Evolutionary conservation across 2,329 filamentous ascomycete species (phyloP).

Genomic region (Phaeosphaeria sp.): DNA sequence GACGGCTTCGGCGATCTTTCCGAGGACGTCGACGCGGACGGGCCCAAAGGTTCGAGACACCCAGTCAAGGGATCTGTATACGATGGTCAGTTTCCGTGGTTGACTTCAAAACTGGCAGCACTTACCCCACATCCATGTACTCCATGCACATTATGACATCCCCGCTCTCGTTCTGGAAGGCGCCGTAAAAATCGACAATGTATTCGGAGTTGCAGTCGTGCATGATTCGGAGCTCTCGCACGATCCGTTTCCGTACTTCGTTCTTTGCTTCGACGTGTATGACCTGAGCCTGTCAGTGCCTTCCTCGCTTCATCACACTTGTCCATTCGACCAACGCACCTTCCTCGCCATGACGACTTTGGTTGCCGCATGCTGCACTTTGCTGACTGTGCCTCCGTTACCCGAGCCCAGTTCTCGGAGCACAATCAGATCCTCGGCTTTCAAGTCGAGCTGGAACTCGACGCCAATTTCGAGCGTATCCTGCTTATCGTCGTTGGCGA

Average conservation of each 20-base stretch:
- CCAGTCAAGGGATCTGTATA: slow-evolving; percentile 80
- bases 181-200: slow-evolving; percentile 97
- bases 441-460: slow-evolving; percentile 92
- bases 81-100: slow-evolving; percentile 17
- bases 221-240: slow-evolving; percentile 97
- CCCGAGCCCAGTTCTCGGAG: slow-evolving; percentile 94
- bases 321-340: slow-evolving; percentile 60
- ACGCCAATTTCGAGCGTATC: slow-evolving; percentile 93
- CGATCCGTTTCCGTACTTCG: slow-evolving; percentile 94
- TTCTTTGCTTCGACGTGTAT: slow-evolving; percentile 99
- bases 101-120: slow-evolving; percentile 20
- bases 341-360: slow-evolving; percentile 98
- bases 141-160: slow-evolving; percentile 99
- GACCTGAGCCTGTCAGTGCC: slow-evolving; percentile 64
- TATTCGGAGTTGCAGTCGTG: slow-evolving; percentile 96
- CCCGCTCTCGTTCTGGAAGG: slow-evolving; percentile 93
- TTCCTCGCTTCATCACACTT: neutral
- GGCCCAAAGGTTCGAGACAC: slow-evolving; percentile 96
- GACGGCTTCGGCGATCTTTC: slow-evolving; percentile 96
- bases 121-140: slow-evolving; percentile 98
- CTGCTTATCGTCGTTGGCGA: slow-evolving; percentile 66
- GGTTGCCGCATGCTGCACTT: slow-evolving; percentile 92
- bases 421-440: slow-evolving; percentile 89
- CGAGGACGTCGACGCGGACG: slow-evolving; percentile 92
- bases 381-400: slow-evolving; percentile 97